Evolutionary conservation across 352 stramenopile species (phyloP).

Genomic region (Phytophthora ramorum): DNA sequence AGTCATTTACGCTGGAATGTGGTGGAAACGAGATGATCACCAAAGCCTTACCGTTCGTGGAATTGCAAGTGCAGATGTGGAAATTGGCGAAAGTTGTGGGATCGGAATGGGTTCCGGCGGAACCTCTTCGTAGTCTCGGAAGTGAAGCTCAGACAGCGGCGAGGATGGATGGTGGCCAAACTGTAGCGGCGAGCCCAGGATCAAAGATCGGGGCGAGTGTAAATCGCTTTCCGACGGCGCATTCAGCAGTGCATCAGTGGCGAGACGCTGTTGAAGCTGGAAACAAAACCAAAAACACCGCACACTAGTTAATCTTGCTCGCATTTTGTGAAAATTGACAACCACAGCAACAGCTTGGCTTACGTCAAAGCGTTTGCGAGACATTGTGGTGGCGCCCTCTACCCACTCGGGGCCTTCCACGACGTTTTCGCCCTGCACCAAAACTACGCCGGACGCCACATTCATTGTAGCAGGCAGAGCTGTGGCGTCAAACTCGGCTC

Average conservation of each 20-base stretch:
- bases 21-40: not conserved
- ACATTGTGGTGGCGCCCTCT: constrained; percentile 61
- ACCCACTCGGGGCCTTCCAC: constrained; percentile 50
- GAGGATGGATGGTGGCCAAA: constrained; percentile 18
- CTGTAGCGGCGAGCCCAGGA: constrained; percentile 20
- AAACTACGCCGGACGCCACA: constrained; percentile 49
- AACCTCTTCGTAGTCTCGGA: constrained; percentile 48
- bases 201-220: constrained; percentile 14
- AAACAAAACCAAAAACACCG: not conserved
- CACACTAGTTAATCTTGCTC: not conserved
- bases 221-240: constrained; percentile 25
- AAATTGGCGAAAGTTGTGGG: constrained; percentile 46
- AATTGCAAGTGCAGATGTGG: constrained; percentile 40
- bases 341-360: constrained; percentile 3
- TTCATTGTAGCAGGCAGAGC: constrained; percentile 34
- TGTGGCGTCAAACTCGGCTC: constrained; percentile 31
- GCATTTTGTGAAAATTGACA: not conserved
- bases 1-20: not conserved
- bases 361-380: constrained; percentile 74
- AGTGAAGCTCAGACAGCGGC: constrained; percentile 24
- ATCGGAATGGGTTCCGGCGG: constrained; percentile 45
- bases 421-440: constrained; percentile 50
- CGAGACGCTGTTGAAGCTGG: constrained; percentile 68
- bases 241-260: constrained; percentile 54
- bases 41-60: constrained; percentile 43